These are phyloP conservation scores for Botryotinia globosa DNA, from an alignment of 2,329 filamentous ascomycete species.

Conservation along the genomic window DNA sequence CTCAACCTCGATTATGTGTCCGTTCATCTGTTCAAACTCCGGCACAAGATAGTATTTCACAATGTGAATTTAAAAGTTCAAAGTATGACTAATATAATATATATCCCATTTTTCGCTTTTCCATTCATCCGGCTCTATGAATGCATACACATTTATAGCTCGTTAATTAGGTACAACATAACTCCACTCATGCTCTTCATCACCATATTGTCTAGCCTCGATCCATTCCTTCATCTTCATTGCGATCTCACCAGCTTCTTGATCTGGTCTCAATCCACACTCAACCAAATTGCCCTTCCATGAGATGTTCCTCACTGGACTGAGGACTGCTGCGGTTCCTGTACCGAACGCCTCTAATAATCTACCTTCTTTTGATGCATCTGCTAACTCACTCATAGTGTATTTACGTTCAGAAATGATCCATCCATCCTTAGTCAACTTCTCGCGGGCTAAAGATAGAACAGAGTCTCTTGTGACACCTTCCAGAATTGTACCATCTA, in stretches of 20 bases:
- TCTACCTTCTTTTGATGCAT: constrained; percentile 79
- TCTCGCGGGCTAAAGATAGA: constrained; percentile 79
- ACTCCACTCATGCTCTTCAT: constrained; percentile 91
- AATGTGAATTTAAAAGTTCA: neutral
- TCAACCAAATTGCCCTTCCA: constrained; percentile 81
- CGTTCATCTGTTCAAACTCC: neutral
- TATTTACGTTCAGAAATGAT: constrained; percentile 84
- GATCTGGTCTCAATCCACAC: constrained; percentile 74
- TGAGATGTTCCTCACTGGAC: constrained; percentile 82
- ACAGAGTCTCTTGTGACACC: constrained; percentile 93
- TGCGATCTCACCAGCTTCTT: constrained; percentile 87
- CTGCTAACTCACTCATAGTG: constrained; percentile 80
- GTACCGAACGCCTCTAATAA: constrained; percentile 91
- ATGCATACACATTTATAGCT: neutral
- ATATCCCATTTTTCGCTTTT: neutral
- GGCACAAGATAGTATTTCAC: neutral
- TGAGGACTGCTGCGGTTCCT: constrained; percentile 91
- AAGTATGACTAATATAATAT: constrained; percentile 1
- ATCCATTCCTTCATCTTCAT: constrained; percentile 94
- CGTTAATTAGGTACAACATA: constrained; percentile 43
- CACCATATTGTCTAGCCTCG: constrained; percentile 90
- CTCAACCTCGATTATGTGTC: neutral
- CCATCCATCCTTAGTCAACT: constrained; percentile 83
- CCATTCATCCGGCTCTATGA: constrained; percentile 4
- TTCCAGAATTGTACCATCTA: constrained; percentile 95